Evolutionary conservation across 768 basidiomycete species (phyloP).

Genomic region (Termitomyces sp.): DNA sequence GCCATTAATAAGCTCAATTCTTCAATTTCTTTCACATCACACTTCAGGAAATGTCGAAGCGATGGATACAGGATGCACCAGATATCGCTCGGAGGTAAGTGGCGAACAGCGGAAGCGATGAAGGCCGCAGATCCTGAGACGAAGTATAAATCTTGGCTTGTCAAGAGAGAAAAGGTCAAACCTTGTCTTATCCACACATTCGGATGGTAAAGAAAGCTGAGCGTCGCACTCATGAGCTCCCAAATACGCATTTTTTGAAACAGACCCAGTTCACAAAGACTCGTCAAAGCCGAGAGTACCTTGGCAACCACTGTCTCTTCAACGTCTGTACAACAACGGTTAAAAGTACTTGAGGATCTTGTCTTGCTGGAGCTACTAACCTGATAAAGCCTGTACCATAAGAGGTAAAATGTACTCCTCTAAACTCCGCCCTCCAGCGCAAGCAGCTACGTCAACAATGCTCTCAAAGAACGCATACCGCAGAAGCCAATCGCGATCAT

Average conservation of each 20-base stretch:
- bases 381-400: conserved; percentile 93
- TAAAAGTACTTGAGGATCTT: background rate
- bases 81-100: conserved; percentile 80
- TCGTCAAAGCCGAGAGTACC: conserved; percentile 83
- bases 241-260: conserved; percentile 95
- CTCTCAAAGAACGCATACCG: conserved; percentile 92
- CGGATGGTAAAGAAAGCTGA: conserved; percentile 92
- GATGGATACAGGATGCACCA: conserved; percentile 98
- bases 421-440: conserved; percentile 84
- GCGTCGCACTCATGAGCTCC: conserved; percentile 87
- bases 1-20: conserved; percentile 70
- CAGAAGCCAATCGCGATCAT: conserved; percentile 90
- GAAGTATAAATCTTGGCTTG: background rate
- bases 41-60: conserved; percentile 77
- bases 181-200: conserved; percentile 96
- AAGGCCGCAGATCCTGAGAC: conserved; percentile 76
- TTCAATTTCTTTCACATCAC: conserved; percentile 71
- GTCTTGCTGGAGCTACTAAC: conserved; percentile 33
- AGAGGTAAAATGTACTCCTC: conserved; percentile 97
- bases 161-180: conserved; percentile 18
- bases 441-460: conserved; percentile 92
- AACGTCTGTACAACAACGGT: conserved; percentile 52
- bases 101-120: conserved; percentile 78
- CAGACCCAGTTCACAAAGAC: conserved; percentile 82
- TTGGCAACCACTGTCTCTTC: conserved; percentile 93